These are phyloP conservation scores for Naganishia vaughanmartiniae DNA, from an alignment of 768 basidiomycete genomes.

Conservation along the genomic window DNA sequence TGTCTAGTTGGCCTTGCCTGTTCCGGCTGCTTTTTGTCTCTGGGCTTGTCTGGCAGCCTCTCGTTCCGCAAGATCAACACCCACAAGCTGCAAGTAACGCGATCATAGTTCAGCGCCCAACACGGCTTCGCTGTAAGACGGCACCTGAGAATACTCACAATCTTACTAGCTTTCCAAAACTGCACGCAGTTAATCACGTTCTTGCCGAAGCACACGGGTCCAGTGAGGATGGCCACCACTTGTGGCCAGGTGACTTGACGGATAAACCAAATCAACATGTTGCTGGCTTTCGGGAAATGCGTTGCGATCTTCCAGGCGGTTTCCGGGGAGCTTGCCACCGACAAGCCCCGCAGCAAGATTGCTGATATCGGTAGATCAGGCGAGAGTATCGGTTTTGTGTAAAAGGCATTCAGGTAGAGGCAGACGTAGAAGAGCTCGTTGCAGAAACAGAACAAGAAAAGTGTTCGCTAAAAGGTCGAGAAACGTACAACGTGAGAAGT, in stretches of 20 bases:
- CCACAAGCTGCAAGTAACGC: conserved; percentile 60
- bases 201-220: conserved; percentile 72
- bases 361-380: conserved; percentile 50
- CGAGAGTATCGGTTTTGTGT: conserved; percentile 64
- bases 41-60: conserved; percentile 41
- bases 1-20: conserved; percentile 27
- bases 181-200: conserved; percentile 94
- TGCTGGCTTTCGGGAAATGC: conserved; percentile 34
- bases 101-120: neutral
- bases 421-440: conserved; percentile 96
- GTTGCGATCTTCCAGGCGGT: conserved; percentile 43
- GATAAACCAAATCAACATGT: conserved; percentile 34
- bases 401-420: conserved; percentile 88
- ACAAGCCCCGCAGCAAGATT: conserved; percentile 31
- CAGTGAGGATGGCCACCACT: conserved; percentile 62
- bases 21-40: conserved; percentile 25
- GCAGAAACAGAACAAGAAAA: conserved; percentile 88
- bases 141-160: conserved; percentile 42
- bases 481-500: neutral
- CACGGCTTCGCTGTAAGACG: neutral
- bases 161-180: conserved; percentile 87
- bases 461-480: conserved; percentile 62
- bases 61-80: conserved; percentile 84
- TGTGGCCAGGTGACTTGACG: conserved; percentile 70
- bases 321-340: conserved; percentile 33